phyloP scores from a whole-genome alignment of 805 yeast species.

The Kodamaea restingae region DNA sequence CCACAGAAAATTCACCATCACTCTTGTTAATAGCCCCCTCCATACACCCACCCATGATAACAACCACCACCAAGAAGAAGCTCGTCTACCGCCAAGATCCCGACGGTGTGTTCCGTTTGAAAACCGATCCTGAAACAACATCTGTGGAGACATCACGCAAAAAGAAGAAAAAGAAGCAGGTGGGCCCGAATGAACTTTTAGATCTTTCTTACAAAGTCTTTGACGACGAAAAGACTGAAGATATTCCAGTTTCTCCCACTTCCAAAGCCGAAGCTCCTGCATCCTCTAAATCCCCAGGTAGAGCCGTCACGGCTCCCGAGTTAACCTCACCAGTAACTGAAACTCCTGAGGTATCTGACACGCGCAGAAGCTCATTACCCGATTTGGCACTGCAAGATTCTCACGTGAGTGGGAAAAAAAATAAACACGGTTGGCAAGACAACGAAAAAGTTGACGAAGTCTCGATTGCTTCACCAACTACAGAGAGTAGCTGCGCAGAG shows the following conservation, averaged over 20 bases:
- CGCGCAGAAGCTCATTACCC: not conserved
- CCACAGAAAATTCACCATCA: too few relatives aligned
- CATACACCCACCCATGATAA: not conserved
- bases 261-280: too few relatives aligned
- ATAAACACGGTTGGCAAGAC: not conserved
- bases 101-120: conserved; percentile 36
- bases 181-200: conserved; percentile 1
- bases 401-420: conserved; percentile 7
- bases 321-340: not conserved
- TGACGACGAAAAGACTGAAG: not conserved
- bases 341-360: conserved; percentile 1
- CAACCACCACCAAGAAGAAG: conserved; percentile 15
- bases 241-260: too few relatives aligned
- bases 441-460: not conserved
- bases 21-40: too few relatives aligned
- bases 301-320: too few relatives aligned
- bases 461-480: not conserved
- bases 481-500: not conserved
- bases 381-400: not conserved
- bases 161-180: not conserved
- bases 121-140: conserved; percentile 16
- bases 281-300: too few relatives aligned
- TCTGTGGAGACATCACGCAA: not conserved
- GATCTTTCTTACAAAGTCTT: conserved; percentile 5
- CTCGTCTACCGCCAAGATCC: conserved; percentile 35